phyloP scores from a whole-genome alignment of 208 protist species.

The Trichomonas tenax region DNA sequence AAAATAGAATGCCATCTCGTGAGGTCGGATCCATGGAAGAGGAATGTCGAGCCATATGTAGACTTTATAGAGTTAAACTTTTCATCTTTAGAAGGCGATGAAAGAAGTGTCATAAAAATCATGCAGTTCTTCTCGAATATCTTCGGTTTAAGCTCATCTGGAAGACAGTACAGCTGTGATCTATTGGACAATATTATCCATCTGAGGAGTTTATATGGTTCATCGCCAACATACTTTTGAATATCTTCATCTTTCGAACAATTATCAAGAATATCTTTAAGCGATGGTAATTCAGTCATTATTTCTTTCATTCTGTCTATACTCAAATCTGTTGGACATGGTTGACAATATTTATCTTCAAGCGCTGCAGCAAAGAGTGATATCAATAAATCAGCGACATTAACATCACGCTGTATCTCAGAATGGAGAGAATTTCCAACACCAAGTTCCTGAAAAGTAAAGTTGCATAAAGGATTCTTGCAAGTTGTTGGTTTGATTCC shows the following conservation, averaged over 20 bases:
- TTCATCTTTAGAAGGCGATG: background rate
- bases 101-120: background rate
- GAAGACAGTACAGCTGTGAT: background rate
- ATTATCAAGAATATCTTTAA: background rate
- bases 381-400: background rate
- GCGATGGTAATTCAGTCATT: background rate
- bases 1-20: background rate
- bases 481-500: background rate
- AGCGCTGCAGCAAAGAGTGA: background rate
- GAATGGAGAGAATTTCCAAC: background rate
- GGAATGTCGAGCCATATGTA: background rate
- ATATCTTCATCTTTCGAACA: background rate
- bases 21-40: background rate
- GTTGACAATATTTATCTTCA: background rate
- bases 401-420: background rate
- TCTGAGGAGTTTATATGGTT: background rate
- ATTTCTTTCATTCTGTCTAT: background rate
- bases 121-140: background rate
- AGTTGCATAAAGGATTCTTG: background rate
- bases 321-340: background rate
- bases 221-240: background rate
- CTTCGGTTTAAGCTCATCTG: background rate
- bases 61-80: background rate
- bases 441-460: background rate
- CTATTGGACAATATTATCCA: background rate